Evolutionary conservation across 352 stramenopile species (phyloP).

Genomic region (Phytophthora niederhauseri): DNA sequence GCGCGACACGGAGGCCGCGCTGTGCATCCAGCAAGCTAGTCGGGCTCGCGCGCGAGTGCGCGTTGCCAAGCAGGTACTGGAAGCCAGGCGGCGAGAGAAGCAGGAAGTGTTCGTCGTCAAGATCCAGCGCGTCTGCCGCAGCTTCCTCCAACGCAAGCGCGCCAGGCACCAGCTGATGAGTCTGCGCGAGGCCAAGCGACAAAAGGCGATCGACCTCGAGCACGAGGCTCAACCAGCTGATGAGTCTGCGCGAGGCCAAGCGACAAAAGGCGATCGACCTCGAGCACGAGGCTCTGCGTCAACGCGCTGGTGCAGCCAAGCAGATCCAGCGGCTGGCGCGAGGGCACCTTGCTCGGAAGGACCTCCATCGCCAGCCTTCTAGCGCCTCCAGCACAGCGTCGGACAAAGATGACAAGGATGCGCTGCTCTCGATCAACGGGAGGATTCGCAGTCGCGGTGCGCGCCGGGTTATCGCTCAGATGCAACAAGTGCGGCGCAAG

Average conservation of each 20-base stretch:
- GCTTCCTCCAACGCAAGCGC: constrained; percentile 37
- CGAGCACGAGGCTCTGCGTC: constrained; percentile 23
- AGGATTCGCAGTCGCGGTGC: constrained; percentile 34
- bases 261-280: constrained; percentile 28
- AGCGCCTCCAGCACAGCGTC: constrained; percentile 33
- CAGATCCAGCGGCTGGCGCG: constrained; percentile 58
- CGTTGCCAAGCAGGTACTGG: constrained; percentile 47
- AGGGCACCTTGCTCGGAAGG: constrained; percentile 39
- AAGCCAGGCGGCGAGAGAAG: constrained; percentile 34
- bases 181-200: constrained; percentile 28
- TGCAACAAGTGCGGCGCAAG: constrained; percentile 45
- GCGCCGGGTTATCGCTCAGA: constrained; percentile 36
- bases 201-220: constrained; percentile 30
- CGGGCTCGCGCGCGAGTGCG: constrained; percentile 45
- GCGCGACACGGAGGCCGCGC: constrained; percentile 43
- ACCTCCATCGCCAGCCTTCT: constrained; percentile 43
- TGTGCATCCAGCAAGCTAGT: constrained; percentile 54
- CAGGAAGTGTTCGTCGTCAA: constrained; percentile 46
- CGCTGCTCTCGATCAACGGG: constrained; percentile 29
- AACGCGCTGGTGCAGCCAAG: constrained; percentile 35
- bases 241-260: constrained; percentile 26
- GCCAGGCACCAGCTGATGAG: constrained; percentile 41
- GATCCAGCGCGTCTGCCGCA: constrained; percentile 43
- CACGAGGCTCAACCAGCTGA: constrained; percentile 33
- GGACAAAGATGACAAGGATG: constrained; percentile 42